Evolutionary conservation across 176 grass and related monocot genomes (phyloP).

Genomic region (Aegilops speltoides): DNA sequence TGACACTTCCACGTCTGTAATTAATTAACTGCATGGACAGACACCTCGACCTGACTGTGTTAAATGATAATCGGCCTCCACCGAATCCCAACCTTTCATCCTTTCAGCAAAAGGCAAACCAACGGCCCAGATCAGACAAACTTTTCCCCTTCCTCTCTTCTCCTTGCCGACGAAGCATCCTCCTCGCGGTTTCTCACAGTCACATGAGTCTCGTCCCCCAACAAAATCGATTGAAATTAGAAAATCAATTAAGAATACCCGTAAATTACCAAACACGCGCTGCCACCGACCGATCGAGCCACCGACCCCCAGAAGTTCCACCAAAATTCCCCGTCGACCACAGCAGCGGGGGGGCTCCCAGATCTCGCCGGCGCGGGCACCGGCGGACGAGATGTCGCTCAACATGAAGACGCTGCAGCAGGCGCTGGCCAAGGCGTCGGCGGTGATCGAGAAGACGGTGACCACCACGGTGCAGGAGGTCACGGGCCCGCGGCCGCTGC

Average conservation of each 20-base stretch:
- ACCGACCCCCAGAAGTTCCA: slow-evolving; percentile 10
- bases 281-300: slow-evolving; percentile 43
- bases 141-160: not conserved
- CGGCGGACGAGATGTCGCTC: slow-evolving; percentile 66
- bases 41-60: not conserved
- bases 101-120: not conserved
- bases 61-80: not conserved
- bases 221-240: not conserved
- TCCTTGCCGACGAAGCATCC: slow-evolving; percentile 24
- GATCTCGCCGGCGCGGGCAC: slow-evolving; percentile 41
- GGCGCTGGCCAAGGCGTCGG: slow-evolving; percentile 93
- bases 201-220: slow-evolving; percentile 15
- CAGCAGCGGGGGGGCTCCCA: slow-evolving; percentile 32
- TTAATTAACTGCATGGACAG: not conserved
- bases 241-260: not conserved
- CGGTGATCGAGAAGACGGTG: slow-evolving; percentile 97
- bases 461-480: slow-evolving; percentile 98
- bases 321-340: not conserved
- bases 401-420: slow-evolving; percentile 95
- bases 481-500: slow-evolving; percentile 95
- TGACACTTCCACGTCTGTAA: not conserved
- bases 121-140: slow-evolving; percentile 13
- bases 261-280: slow-evolving; percentile 36
- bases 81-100: slow-evolving; percentile 6
- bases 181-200: not conserved